A percentile compares a stretch with the other conserved stretches of the same genome.
These are phyloP conservation scores for Halenospora varia DNA, from an alignment of 495 filamentous ascomycete genomes.

Conservation along the genomic window DNA sequence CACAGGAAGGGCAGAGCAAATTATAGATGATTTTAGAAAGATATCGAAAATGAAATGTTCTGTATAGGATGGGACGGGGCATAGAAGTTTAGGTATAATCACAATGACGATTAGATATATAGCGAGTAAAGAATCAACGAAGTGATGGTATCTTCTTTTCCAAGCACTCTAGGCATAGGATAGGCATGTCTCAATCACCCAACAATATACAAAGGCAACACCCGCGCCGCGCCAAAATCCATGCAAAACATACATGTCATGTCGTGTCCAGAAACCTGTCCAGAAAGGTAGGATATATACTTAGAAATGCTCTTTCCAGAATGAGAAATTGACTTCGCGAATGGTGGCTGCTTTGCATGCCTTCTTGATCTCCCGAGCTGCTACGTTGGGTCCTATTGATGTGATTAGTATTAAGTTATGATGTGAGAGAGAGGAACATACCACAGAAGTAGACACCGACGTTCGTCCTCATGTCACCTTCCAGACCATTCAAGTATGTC, in stretches of 20 bases:
- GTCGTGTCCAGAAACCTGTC: background rate
- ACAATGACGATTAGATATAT: background rate
- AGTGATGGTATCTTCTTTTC: background rate
- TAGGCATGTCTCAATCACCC: background rate
- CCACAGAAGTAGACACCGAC: constrained; percentile 96
- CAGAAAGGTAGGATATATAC: background rate
- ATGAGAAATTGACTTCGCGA: constrained; percentile 84
- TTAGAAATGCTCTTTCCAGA: constrained; percentile 95
- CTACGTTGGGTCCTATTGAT: constrained; percentile 51
- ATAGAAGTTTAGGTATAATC: background rate
- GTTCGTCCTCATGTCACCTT: constrained; percentile 68
- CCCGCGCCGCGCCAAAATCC: background rate
- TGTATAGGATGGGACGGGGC: background rate
- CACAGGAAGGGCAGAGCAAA: constrained; percentile 58
- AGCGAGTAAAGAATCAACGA: background rate
- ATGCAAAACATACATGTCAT: too few species aligned
- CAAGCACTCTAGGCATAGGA: background rate
- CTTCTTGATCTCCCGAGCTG: constrained; percentile 78
- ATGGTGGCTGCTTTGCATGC: constrained; percentile 68
- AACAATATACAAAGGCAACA: background rate
- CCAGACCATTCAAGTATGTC: constrained; percentile 78
- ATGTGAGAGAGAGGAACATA: constrained; percentile 12
- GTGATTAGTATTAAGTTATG: background rate
- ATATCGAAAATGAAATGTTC: constrained; percentile 5
- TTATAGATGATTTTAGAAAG: constrained; percentile 27